Evolutionary conservation across 2,329 filamentous ascomycete species (phyloP).

Genomic region (Chaetomium sp.): DNA sequence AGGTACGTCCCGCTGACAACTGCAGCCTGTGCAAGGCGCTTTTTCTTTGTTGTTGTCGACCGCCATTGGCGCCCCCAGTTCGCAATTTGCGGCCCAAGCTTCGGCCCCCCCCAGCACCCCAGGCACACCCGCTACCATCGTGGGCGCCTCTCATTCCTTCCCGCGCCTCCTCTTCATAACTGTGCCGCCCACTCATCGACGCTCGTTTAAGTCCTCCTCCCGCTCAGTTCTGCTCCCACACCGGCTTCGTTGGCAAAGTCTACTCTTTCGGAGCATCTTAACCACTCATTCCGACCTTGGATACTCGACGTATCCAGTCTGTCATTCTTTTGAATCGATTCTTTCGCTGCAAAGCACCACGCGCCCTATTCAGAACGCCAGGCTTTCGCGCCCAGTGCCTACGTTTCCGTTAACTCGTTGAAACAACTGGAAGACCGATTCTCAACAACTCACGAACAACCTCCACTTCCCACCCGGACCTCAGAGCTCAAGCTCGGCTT

Average conservation of each 20-base stretch:
- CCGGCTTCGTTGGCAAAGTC: slow-evolving; percentile 55
- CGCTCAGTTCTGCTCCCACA: slow-evolving; percentile 16
- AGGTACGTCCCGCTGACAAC: slow-evolving; percentile 5
- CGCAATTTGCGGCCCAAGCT: slow-evolving; percentile 19
- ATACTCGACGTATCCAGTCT: slow-evolving; percentile 29
- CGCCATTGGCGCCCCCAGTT: slow-evolving; percentile 13
- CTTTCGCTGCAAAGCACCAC: background rate
- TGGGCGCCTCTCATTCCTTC: slow-evolving; percentile 17
- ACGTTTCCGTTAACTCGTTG: background rate
- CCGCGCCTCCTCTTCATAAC: slow-evolving; percentile 14
- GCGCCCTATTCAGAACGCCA: background rate
- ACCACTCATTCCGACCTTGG: slow-evolving; percentile 24
- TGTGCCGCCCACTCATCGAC: slow-evolving; percentile 15
- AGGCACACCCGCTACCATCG: slow-evolving; percentile 12
- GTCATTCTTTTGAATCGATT: slow-evolving; percentile 24
- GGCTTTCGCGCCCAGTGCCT: background rate
- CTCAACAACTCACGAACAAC: no score
- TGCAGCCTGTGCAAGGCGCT: slow-evolving; percentile 3
- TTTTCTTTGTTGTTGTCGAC: slow-evolving; percentile 13
- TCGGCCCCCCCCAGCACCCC: background rate
- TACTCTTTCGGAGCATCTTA: slow-evolving; percentile 18
- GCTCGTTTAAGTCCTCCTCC: no score
- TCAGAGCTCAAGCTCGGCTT: background rate
- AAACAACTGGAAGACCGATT: background rate
- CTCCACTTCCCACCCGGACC: no score